Evolutionary conservation across 257 asterid genomes (phyloP).

Genomic region (Knoxia roxburghii): DNA sequence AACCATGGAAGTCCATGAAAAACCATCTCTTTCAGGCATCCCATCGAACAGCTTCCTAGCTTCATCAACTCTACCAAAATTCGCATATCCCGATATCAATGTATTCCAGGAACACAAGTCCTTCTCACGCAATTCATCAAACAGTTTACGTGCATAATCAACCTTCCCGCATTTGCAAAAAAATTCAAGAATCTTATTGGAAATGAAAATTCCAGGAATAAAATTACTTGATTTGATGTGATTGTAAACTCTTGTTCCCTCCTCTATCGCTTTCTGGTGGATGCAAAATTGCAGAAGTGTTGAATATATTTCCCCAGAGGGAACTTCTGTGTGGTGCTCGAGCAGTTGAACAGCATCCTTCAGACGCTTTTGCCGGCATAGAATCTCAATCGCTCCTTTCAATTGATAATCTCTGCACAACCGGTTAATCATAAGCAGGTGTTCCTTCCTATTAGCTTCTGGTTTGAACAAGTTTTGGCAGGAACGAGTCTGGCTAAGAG

Average conservation of each 20-base stretch:
- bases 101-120: constrained; percentile 74
- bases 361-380: constrained; percentile 55
- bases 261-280: constrained; percentile 50
- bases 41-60: no score
- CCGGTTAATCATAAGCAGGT: constrained; percentile 10
- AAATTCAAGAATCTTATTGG: constrained; percentile 55
- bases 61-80: constrained; percentile 36
- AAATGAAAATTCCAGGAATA: constrained; percentile 45
- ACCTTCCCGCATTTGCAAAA: constrained; percentile 57
- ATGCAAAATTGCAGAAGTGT: constrained; percentile 44
- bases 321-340: constrained; percentile 25
- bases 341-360: constrained; percentile 43
- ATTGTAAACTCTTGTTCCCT: constrained; percentile 43
- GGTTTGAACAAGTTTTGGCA: not conserved
- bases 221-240: constrained; percentile 38
- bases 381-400: constrained; percentile 31
- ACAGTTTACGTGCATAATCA: constrained; percentile 39
- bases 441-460: not conserved
- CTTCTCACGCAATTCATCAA: no score
- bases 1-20: constrained; percentile 77
- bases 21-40: constrained; percentile 18
- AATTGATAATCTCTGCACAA: constrained; percentile 19
- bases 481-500: constrained; percentile 12
- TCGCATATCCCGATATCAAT: constrained; percentile 62
- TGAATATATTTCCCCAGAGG: constrained; percentile 34